These are phyloP conservation scores for Lizanozyma gosingica DNA, from an alignment of 1,139 yeast genomes.

Conservation along the genomic window DNA sequence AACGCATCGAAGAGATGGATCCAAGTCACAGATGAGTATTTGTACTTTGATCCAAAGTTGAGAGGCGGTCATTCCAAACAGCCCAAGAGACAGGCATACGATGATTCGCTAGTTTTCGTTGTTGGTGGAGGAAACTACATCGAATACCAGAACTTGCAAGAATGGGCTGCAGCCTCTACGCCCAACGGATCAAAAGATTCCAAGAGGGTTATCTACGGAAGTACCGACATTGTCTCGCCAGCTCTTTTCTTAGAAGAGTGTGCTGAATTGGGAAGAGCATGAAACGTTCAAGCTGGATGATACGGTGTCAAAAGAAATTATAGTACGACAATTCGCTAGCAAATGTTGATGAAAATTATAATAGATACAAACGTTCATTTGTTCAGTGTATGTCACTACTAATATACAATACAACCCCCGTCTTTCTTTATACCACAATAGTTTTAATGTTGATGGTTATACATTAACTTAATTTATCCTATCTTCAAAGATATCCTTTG, in stretches of 20 bases:
- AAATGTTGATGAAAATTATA: too few relatives aligned
- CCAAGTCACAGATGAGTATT: conserved; percentile 75
- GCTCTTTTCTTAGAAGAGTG: conserved; percentile 68
- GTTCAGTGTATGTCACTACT: too few relatives aligned
- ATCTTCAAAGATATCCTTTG: conserved; percentile 35
- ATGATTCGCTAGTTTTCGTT: conserved; percentile 78
- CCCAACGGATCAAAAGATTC: conserved; percentile 20
- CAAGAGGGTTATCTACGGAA: conserved; percentile 70
- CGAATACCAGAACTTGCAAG: conserved; percentile 90
- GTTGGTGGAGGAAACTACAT: conserved; percentile 96
- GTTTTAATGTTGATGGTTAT: too few relatives aligned
- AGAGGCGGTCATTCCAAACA: conserved; percentile 87
- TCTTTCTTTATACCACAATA: too few relatives aligned
- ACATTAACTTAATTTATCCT: not conserved
- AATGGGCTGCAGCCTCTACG: conserved; percentile 41
- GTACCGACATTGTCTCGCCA: conserved; percentile 77
- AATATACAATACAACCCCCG: too few relatives aligned
- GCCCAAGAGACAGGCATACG: conserved; percentile 76
- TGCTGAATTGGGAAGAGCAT: conserved; percentile 38
- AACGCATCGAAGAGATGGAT: conserved; percentile 53
- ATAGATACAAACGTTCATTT: not conserved
- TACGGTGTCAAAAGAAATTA: too few relatives aligned
- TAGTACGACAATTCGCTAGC: not conserved
- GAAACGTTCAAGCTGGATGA: not conserved
- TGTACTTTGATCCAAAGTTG: conserved; percentile 79